Base-by-base conservation (phyloP, 2,329 filamentous ascomycete genomes). In the Ceratocystis harringtonii region DNA sequence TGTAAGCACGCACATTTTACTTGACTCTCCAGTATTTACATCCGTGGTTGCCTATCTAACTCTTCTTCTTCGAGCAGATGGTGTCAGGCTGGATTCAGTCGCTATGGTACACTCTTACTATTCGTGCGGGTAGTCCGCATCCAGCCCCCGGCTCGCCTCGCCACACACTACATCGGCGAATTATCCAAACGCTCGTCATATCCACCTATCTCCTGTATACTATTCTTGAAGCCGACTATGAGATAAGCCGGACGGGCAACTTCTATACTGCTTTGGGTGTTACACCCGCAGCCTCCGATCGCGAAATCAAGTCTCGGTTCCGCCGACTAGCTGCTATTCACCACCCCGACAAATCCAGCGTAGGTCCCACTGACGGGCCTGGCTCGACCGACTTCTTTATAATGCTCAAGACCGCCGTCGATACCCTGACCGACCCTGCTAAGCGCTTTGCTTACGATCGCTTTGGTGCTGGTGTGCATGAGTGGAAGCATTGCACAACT, bases 371-470 rank as follows among this genome's bases (percentile, higher is more conserved):
- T 43, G 72, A 72, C 55, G 70, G 68, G 22, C 69, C 66, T 57
- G 72, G 73, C 68, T 70, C 71, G 8, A 74, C 74, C 41, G 73
- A 74, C 64, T 71, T 86, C 75, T 97, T 95, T 75, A 84, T 96
- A 60, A 85, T 88, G 71, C 81, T 97, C 71, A 92, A 92, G 78
- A 78, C 85, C 58, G 91, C 90, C 5, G 84, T 90, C 71, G 94
- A 97, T 71, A 89, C 87, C 0, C 82, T 96, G 17, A 77, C 84
- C n/a, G 85, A 94, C 72, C 84, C 88, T 1, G 85, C 84, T 0
- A 85, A 83, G 71, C 82, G 90, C 65, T 95, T 94, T 73, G 91
- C 90, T 6, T 96, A 96, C 76, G 90, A 96, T 73, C 85, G 90
- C 61, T 91, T 96, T 73, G 92, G 92, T 0, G 86, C 89, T 0